Base-by-base conservation (phyloP, 805 yeast species). In the Barnettozyma siamensis region DNA sequence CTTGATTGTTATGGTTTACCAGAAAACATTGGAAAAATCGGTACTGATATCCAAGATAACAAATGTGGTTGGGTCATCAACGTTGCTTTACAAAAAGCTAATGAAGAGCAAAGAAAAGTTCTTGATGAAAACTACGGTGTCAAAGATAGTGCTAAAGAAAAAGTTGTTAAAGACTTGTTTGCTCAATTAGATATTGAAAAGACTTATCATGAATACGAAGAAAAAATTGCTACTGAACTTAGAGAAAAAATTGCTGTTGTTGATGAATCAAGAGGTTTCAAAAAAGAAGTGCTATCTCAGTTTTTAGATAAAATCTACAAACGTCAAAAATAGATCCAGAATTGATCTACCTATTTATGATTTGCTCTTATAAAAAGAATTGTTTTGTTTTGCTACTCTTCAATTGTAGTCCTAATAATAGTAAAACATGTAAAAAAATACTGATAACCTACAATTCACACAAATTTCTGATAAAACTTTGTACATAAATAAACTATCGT, bases 41-140 rank as follows among this genome's bases (percentile, higher is more conserved):
- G 99, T 53, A 93, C 99, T 45, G 99, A 93, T 64, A 93, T 93
- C 60, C 85, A 85, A 69, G 99, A 93, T 67, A 93, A 93, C 78
- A 93, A 93, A 67, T 93, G 99, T 67, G 85, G 96, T 33, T 93
- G 99, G 99, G 80, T 93, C 42, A 76, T 93, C 57, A 93, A 93
- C 73, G 85, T 87, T 54, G 99, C 99, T 7, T 76, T 93, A 55
- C 75, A 82, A 62, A 68, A 80, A 51, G 91, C 77, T 40, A 72
- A 76, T 21, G 77, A 88, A 32, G 93, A 80, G 49, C 97, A 93
- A 70, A 83, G 97, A 65, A 64, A 71, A 51, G 45, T 83, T 3
- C 75, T 93, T 51, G 98, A 93, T 58, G 81, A 72, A 36, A 87
- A 93, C 72, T 93, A 93, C 62, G 99, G 99, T 53, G 72, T 76